Percentiles rank a stretch among this genome's conserved stretches.
Conservation (phyloP, 2,329 filamentous ascomycete species). For the Neopestalotiopsis rosae region DNA sequence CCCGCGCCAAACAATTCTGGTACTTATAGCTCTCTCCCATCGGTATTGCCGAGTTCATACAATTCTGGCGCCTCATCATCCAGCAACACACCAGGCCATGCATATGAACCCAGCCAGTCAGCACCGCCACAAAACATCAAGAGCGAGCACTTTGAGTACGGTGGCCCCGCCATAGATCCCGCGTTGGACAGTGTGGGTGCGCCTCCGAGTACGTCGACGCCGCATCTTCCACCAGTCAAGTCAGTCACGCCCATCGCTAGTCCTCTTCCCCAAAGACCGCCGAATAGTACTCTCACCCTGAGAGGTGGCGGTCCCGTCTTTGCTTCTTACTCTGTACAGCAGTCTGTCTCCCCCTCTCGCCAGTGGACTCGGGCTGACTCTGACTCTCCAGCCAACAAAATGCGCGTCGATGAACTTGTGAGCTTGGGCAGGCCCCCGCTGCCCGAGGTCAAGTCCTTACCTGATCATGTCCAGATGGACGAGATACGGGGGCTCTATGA, state of each 20-base stretch:
- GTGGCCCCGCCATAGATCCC: constrained; percentile 65
- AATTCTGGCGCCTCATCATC: constrained; percentile 35
- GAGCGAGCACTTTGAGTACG: constrained; percentile 58
- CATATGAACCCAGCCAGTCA: constrained; percentile 37
- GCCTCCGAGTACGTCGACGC: constrained; percentile 42
- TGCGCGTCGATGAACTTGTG: constrained; percentile 78
- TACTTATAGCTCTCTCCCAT: constrained; percentile 32
- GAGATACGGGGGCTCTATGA: constrained; percentile 76
- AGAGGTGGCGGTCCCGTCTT: constrained; percentile 55
- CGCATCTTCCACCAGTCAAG: constrained; percentile 35
- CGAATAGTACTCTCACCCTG: constrained; percentile 47
- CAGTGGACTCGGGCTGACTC: constrained; percentile 48
- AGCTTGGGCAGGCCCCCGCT: constrained; percentile 63
- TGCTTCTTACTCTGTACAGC: constrained; percentile 38
- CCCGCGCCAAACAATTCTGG: constrained; percentile 27
- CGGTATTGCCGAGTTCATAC: constrained; percentile 32
- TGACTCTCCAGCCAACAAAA: constrained; percentile 61
- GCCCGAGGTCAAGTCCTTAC: constrained; percentile 58
- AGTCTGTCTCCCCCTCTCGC: constrained; percentile 34
- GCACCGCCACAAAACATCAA: constrained; percentile 39
- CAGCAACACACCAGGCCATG: constrained; percentile 34
- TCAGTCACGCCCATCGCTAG: constrained; percentile 27
- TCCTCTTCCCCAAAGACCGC: constrained; percentile 34
- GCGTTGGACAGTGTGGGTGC: constrained; percentile 57
- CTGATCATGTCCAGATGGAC: constrained; percentile 58